Evolutionary conservation across 495 filamentous ascomycete species (phyloP).

Genomic region (Xylaria castorea): DNA sequence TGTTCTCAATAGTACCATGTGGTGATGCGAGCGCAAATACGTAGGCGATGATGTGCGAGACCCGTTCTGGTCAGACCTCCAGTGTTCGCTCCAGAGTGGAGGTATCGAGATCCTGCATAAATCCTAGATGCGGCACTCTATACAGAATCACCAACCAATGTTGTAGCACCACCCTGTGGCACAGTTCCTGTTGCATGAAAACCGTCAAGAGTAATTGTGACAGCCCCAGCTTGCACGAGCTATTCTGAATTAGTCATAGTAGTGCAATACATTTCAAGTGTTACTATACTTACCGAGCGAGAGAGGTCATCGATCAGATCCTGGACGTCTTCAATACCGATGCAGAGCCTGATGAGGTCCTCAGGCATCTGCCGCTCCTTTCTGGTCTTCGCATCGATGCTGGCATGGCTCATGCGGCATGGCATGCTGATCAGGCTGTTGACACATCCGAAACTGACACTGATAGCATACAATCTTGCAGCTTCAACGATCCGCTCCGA

Average conservation of each 20-base stretch:
- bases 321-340: slow-evolving; percentile 93
- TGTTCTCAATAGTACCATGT: slow-evolving; percentile 19
- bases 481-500: slow-evolving; percentile 94
- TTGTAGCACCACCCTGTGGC: slow-evolving; percentile 28
- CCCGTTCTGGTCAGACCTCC: slow-evolving; percentile 2
- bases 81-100: slow-evolving; percentile 22
- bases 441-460: slow-evolving; percentile 96
- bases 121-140: slow-evolving; percentile 36
- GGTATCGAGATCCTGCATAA: slow-evolving; percentile 33
- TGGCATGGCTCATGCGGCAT: slow-evolving; percentile 98
- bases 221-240: slow-evolving; percentile 93
- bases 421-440: slow-evolving; percentile 99
- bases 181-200: slow-evolving; percentile 62
- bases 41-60: not conserved
- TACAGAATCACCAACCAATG: slow-evolving; percentile 35
- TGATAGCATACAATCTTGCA: slow-evolving; percentile 90
- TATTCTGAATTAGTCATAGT: slow-evolving; percentile 45
- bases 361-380: slow-evolving; percentile 90
- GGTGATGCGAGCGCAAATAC: slow-evolving; percentile 17
- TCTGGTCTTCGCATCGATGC: slow-evolving; percentile 93
- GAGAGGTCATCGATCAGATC: slow-evolving; percentile 94
- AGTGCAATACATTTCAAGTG: slow-evolving; percentile 22
- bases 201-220: slow-evolving; percentile 80
- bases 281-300: slow-evolving; percentile 73
- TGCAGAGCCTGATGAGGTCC: slow-evolving; percentile 92